Base-by-base conservation (phyloP, 2,329 filamentous ascomycete species). In the Trichoderma aggressivum region DNA sequence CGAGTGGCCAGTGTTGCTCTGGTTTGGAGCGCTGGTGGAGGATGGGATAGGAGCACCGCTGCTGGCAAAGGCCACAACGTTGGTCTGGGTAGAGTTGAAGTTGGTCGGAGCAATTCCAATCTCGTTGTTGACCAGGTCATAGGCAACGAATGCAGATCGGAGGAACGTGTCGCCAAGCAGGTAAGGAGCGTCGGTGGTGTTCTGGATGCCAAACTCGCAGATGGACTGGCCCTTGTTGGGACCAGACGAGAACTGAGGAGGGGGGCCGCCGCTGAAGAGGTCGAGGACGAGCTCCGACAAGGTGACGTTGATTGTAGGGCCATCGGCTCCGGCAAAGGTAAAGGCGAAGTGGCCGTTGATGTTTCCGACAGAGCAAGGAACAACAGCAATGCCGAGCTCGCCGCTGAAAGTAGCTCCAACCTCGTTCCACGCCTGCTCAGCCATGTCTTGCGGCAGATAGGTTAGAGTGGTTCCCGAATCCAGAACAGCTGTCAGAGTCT, bases 401-500 rank as follows among this genome's bases (percentile, higher is more conserved):
- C 71, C 26, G 18, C 81, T 79, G 75, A 85, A 88, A 11, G 80
- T 72, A 6, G 86, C 88, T 43, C 88, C 88, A 6, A 86, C 85
- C 74, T 89, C 87, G 11, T 81, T 76, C 85, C 86, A 88, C 12
- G 89, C 80, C 72, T 86, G 79, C 8, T 80, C 73, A 3, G 86
- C 86, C 58, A 94, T 79, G 65, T 88, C 84, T 71, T 87, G 84
- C 1, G 92, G 92, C 0, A 94, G 82, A 76, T 92, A 92, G 74
- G 86, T 90, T 72, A 93, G 83, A 3, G 90, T 92, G n/a, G 90
- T 92, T 47, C 92, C 92, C 1, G 91, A 92, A 80, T 94, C 92
- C 43, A 94, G 86, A 5, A 94, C 85, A 3, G 89, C 91, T 5
- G 87, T 81, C n/a, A 88, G 78, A 0, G 89, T 85, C 53, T 83